Conservation (phyloP, 2,329 filamentous ascomycete species). For the Lachnellula hyalina region DNA sequence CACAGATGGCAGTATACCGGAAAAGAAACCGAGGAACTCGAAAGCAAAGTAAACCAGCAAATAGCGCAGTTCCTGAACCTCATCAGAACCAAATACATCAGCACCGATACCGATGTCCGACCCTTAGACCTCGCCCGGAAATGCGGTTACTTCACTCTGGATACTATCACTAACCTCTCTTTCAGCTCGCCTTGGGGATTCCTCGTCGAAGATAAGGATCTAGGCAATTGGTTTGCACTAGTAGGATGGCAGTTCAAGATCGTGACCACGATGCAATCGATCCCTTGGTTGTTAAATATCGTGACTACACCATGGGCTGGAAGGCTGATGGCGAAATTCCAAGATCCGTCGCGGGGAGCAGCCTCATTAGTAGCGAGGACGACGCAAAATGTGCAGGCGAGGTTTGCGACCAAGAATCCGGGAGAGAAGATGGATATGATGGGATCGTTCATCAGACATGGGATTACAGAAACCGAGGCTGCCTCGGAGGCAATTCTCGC, state of each 20-base stretch:
- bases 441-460: conserved; percentile 43
- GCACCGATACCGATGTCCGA: conserved; percentile 31
- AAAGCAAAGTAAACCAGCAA: conserved; percentile 44
- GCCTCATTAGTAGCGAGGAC: too few species aligned
- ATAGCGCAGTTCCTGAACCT: conserved; percentile 43
- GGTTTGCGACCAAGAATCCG: conserved; percentile 27
- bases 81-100: conserved; percentile 44
- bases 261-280: background rate
- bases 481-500: conserved; percentile 9
- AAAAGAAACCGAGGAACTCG: conserved; percentile 47
- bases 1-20: conserved; percentile 39
- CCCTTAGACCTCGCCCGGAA: conserved; percentile 46
- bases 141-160: conserved; percentile 48
- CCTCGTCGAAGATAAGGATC: conserved; percentile 41
- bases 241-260: background rate
- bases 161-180: conserved; percentile 48
- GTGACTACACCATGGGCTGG: background rate
- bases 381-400: conserved; percentile 15
- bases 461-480: conserved; percentile 20
- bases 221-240: background rate
- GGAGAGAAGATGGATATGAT: conserved; percentile 47
- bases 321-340: conserved; percentile 2
- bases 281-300: too few species aligned
- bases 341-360: too few species aligned
- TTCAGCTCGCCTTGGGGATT: conserved; percentile 48